Evolutionary conservation across 2,329 filamentous ascomycete species (phyloP), one percentile per base, ranked within the genome.

Genomic region (Sporothrix dimorphospora): DNA sequence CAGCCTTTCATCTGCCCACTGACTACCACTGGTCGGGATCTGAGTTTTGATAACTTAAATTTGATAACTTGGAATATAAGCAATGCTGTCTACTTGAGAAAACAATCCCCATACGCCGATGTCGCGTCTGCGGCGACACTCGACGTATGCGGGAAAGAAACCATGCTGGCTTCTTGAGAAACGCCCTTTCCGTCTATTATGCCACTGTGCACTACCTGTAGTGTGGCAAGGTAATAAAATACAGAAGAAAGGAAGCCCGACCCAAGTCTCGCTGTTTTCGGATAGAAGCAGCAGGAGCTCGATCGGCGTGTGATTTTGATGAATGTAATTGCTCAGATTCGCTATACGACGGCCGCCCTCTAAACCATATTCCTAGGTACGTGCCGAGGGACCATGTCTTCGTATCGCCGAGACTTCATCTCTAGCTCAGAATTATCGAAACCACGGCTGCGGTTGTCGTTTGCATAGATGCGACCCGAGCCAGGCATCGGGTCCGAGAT

Each of bases 311-410:
- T 40, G 12, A 34, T 47, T 3, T 11, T 49, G 14, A 19, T n/a
- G 45, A 24, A 38, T n/a, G 47, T 24, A 24, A 24, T 24, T 57
- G 47, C 12, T 57, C 30, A 42, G 19, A 27, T 42, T 9, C 21
- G 14, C 19, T n/a, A 12, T 45, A 45, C 51, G 7, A 7, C 45
- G 40, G 14, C 6, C 8, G 11, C 21, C 53, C 51, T 24, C 40
- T 72, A 79, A 7, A 81, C 78, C 78, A 81, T 80, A 21, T 77
- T 76, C 71, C 82, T 81, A 12, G 87, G 87, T 63, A 84, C 82
- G 73, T 84, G 81, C 59, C 86, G 81, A 38, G 86, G 86, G 27
- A 86, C 76, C 86, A 88, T 86, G 74, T 89, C 87, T 78, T 89
- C 87, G 74, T 89, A 89, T 55, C 86, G 83, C 73, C 85, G 82